Conservation (phyloP, 2,329 filamentous ascomycete species). For the Claviceps arundinis region DNA sequence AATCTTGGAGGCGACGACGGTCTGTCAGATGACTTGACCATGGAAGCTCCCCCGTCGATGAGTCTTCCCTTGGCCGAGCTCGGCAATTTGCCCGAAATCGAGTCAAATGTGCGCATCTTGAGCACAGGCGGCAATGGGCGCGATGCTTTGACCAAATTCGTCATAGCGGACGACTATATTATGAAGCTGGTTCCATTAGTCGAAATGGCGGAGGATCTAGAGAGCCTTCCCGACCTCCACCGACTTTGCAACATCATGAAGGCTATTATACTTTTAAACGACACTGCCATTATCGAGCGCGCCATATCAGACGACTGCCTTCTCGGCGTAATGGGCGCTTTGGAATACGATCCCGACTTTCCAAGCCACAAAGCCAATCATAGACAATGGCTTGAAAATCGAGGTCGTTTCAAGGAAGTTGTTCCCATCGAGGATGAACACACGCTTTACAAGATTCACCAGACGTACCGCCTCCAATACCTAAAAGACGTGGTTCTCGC, state of each 20-base stretch:
- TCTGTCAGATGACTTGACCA: slow-evolving; percentile 70
- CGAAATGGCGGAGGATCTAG: slow-evolving; percentile 78
- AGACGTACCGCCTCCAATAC: slow-evolving; percentile 91
- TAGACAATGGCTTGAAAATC: slow-evolving; percentile 77
- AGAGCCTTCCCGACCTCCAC: slow-evolving; percentile 77
- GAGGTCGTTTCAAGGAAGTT: slow-evolving; percentile 90
- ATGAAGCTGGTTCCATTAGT: slow-evolving; percentile 76
- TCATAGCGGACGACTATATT: slow-evolving; percentile 79
- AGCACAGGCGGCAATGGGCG: slow-evolving; percentile 63
- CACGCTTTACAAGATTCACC: slow-evolving; percentile 84
- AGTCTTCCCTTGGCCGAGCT: slow-evolving; percentile 68
- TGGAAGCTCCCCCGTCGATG: slow-evolving; percentile 59
- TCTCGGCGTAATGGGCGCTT: slow-evolving; percentile 80
- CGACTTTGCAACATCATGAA: slow-evolving; percentile 97
- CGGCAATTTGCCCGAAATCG: slow-evolving; percentile 72
- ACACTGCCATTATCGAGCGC: slow-evolving; percentile 86
- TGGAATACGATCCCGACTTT: slow-evolving; percentile 98
- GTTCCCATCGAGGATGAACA: slow-evolving; percentile 75
- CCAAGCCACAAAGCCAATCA: slow-evolving; percentile 96
- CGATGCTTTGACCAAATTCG: slow-evolving; percentile 76
- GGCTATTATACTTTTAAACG: slow-evolving; percentile 84
- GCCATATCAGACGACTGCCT: slow-evolving; percentile 84
- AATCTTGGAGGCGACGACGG: slow-evolving; percentile 52
- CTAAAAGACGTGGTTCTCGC: slow-evolving; percentile 97
- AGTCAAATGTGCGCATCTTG: slow-evolving; percentile 68